A percentile compares a stretch with the other conserved stretches of the same genome.
These are phyloP conservation scores for Peltaster fructicola DNA, from an alignment of 2,329 filamentous ascomycete species.

Conservation along the genomic window DNA sequence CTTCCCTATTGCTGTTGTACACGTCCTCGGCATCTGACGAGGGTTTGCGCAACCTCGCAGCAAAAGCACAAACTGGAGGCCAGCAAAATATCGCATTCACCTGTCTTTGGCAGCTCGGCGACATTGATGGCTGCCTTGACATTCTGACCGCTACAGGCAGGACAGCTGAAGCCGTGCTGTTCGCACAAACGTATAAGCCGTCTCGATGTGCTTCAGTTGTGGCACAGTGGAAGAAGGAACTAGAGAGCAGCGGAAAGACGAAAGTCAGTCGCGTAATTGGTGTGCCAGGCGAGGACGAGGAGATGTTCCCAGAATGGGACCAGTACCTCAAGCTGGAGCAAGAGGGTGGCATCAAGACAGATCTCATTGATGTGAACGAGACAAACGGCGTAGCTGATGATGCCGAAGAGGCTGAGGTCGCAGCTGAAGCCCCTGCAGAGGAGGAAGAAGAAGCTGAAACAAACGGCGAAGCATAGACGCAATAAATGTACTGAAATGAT, in stretches of 20 bases:
- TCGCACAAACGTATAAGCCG: constrained; percentile 91
- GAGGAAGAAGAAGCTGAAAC: constrained; percentile 44
- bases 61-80: constrained; percentile 56
- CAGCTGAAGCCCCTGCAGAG: constrained; percentile 28
- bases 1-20: constrained; percentile 74
- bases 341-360: constrained; percentile 37
- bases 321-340: constrained; percentile 70
- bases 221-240: constrained; percentile 58
- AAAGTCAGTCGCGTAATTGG: constrained; percentile 73
- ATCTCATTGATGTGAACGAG: constrained; percentile 23
- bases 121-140: constrained; percentile 65
- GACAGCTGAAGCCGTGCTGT: constrained; percentile 70
- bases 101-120: constrained; percentile 70
- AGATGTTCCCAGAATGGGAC: constrained; percentile 90
- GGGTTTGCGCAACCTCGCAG: constrained; percentile 54
- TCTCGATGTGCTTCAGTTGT: constrained; percentile 52
- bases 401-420: constrained; percentile 25
- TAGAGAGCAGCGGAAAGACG: constrained; percentile 72
- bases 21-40: constrained; percentile 65
- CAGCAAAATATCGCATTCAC: constrained; percentile 90
- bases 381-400: constrained; percentile 13
- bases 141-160: constrained; percentile 64
- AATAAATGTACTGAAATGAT: no score
- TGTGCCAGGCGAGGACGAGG: constrained; percentile 48
- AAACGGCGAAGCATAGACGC: no score